Percentiles rank a stretch among this genome's conserved stretches.
These are phyloP conservation scores for Amylostereum areolatum DNA, from an alignment of 1,284 basidiomycete species.

Conservation along the genomic window DNA sequence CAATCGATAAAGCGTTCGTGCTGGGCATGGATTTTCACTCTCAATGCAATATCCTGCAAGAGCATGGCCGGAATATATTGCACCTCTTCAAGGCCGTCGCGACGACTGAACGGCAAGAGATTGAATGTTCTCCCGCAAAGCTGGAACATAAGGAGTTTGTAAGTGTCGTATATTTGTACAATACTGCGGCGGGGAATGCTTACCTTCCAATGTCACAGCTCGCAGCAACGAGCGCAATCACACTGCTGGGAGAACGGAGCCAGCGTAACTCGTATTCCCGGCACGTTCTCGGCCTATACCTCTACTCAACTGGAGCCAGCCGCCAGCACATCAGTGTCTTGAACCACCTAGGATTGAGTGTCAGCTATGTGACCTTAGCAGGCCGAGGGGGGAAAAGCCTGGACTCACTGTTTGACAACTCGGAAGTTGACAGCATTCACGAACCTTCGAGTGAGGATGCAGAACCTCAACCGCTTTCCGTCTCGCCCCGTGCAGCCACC, in stretches of 20 bases:
- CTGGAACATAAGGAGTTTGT: background rate
- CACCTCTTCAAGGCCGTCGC: background rate
- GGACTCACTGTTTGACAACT: no score
- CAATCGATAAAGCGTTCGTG: background rate
- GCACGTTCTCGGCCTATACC: constrained; percentile 23
- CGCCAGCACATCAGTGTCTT: constrained; percentile 24
- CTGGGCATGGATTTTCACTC: background rate
- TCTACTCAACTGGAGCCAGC: constrained; percentile 24
- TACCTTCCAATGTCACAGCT: no score
- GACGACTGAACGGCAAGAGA: background rate
- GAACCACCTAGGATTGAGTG: constrained; percentile 18
- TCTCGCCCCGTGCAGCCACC: no score
- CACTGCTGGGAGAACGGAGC: constrained; percentile 24
- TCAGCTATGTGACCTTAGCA: constrained; percentile 21
- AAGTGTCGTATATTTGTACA: constrained; percentile 2
- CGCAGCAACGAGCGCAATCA: background rate
- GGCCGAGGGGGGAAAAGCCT: constrained; percentile 3
- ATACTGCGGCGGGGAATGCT: no score
- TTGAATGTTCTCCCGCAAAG: background rate
- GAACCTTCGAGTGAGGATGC: constrained; percentile 10
- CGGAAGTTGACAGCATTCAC: no score
- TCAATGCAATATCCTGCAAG: background rate
- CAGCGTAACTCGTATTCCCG: constrained; percentile 23
- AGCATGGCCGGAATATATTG: background rate
- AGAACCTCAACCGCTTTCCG: no score